phyloP scores from a whole-genome alignment of 2,329 filamentous ascomycete genomes.

The Diaporthe australafricana region DNA sequence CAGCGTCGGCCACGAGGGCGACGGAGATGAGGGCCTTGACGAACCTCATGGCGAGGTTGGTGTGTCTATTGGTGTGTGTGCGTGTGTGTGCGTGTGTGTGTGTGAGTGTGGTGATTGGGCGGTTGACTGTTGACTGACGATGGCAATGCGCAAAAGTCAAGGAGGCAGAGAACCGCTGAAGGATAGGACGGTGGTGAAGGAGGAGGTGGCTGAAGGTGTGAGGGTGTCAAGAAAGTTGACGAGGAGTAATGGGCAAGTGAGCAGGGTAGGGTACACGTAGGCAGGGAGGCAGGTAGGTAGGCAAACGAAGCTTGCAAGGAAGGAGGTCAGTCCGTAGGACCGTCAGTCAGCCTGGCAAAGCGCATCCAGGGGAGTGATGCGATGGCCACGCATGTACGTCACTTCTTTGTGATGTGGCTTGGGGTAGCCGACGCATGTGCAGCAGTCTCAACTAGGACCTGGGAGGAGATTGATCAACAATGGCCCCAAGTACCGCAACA shows the following conservation, averaged over 20 bases:
- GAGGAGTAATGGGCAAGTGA: not conserved
- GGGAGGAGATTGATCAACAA: conserved; percentile 10
- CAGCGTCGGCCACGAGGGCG: conserved; percentile 77
- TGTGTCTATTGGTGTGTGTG: not conserved
- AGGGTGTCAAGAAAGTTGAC: not conserved
- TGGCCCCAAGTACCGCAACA: not conserved
- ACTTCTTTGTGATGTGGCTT: conserved; percentile 34
- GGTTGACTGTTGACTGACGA: not conserved
- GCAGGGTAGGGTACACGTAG: not conserved
- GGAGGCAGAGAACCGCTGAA: not conserved
- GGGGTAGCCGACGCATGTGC: conserved; percentile 2
- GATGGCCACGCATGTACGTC: conserved; percentile 30
- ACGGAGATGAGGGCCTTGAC: conserved; percentile 76
- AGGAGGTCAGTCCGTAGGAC: not conserved
- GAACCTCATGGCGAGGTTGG: conserved; percentile 80
- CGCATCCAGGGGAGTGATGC: not conserved
- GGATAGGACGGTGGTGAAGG: not conserved
- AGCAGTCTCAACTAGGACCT: not conserved
- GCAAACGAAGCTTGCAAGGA: not conserved
- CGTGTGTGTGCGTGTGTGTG: not conserved
- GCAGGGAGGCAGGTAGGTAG: not conserved
- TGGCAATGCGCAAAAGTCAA: not conserved
- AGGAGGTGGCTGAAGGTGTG: conserved; percentile 4
- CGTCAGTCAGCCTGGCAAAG: conserved; percentile 17
- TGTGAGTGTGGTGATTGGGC: not conserved